phyloP scores from a whole-genome alignment of 495 filamentous ascomycete genomes.

The Stereocaulon alpinum region DNA sequence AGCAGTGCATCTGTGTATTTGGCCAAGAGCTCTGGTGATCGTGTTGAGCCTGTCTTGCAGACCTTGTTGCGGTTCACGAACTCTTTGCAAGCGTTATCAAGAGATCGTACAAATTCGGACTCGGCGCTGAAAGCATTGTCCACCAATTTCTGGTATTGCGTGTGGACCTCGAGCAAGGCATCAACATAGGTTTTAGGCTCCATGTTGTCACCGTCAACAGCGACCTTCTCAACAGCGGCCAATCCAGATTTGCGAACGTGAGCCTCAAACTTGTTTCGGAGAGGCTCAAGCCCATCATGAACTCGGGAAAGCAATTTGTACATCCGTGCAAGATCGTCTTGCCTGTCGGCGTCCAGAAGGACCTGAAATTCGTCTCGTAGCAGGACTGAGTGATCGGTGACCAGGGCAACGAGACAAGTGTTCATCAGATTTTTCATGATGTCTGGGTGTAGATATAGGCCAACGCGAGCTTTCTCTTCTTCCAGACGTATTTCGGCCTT shows the following conservation, averaged over 20 bases:
- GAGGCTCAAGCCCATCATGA: slow-evolving; percentile 81
- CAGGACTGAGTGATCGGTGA: slow-evolving; percentile 71
- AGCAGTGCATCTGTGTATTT: slow-evolving; percentile 93
- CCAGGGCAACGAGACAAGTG: slow-evolving; percentile 78
- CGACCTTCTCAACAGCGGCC: slow-evolving; percentile 82
- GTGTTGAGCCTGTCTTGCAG: slow-evolving; percentile 82
- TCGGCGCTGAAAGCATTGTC: slow-evolving; percentile 90
- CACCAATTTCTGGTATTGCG: slow-evolving; percentile 82
- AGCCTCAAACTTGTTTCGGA: slow-evolving; percentile 79
- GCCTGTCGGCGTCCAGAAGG: slow-evolving; percentile 87
- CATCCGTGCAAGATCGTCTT: slow-evolving; percentile 94
- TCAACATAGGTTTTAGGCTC: slow-evolving; percentile 97
- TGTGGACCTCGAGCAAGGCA: slow-evolving; percentile 86
- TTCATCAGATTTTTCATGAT: slow-evolving; percentile 77
- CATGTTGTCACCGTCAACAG: slow-evolving; percentile 75
- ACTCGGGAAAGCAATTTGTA: slow-evolving; percentile 87
- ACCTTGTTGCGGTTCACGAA: slow-evolving; percentile 96
- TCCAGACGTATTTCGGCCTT: slow-evolving; percentile 88
- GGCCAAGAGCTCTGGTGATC: slow-evolving; percentile 86
- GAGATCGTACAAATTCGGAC: slow-evolving; percentile 89
- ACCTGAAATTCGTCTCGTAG: slow-evolving; percentile 94
- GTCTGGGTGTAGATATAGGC: slow-evolving; percentile 82
- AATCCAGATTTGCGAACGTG: slow-evolving; percentile 86
- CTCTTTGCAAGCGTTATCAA: slow-evolving; percentile 95
- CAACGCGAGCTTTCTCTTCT: slow-evolving; percentile 91